Conservation (phyloP, 768 basidiomycete genomes). For the Rhodosporidiobolus odoratus region DNA sequence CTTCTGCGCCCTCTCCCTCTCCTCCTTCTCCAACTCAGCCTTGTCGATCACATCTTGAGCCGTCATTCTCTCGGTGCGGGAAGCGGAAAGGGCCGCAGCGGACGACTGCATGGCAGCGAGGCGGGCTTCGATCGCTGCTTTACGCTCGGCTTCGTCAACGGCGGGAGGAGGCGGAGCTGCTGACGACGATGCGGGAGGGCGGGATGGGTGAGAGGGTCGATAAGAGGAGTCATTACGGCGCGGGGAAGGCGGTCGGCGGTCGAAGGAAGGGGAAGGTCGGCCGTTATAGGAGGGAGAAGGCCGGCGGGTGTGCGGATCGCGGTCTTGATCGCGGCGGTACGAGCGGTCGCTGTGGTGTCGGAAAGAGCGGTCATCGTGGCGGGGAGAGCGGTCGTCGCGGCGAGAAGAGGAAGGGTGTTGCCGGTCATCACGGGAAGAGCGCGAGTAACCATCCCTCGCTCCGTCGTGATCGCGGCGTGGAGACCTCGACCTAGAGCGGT, state of each 20-base stretch:
- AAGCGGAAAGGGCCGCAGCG: conserved; percentile 61
- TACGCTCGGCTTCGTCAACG: conserved; percentile 33
- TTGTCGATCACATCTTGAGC: conserved; percentile 69
- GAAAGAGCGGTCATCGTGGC: conserved; percentile 47
- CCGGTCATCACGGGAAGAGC: conserved; percentile 30
- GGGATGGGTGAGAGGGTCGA: neutral
- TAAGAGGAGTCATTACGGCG: conserved; percentile 3
- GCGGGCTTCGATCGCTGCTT: conserved; percentile 68
- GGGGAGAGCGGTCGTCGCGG: conserved; percentile 43
- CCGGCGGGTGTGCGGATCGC: too few species aligned
- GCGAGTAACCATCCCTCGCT: conserved; percentile 31
- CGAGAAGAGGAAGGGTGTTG: conserved; percentile 35
- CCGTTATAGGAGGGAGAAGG: neutral
- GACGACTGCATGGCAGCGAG: conserved; percentile 80
- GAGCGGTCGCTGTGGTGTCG: conserved; percentile 41
- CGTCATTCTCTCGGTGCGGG: conserved; percentile 68
- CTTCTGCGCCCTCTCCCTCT: conserved; percentile 54
- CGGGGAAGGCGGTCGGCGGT: conserved; percentile 51
- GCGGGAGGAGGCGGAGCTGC: conserved; percentile 12
- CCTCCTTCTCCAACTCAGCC: conserved; percentile 68
- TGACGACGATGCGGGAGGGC: conserved; percentile 39
- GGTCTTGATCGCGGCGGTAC: conserved; percentile 19
- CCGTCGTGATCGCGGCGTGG: conserved; percentile 40
- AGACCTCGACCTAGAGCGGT: conserved; percentile 40
- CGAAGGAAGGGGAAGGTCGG: neutral